phyloP scores from a whole-genome alignment of 352 stramenopile species.

The Globisporangium cystogenes region DNA sequence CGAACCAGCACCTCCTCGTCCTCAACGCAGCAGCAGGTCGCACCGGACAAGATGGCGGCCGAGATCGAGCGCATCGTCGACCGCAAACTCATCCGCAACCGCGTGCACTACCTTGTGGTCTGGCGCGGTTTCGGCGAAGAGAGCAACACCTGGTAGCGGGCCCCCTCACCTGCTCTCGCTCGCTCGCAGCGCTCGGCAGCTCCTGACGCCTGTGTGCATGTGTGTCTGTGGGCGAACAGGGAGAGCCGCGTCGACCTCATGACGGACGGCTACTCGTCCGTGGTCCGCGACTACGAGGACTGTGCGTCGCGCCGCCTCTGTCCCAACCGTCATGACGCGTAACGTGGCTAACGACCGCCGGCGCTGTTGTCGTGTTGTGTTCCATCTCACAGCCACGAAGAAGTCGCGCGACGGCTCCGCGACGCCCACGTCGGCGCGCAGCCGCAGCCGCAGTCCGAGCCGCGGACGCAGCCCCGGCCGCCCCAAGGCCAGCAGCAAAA shows the following conservation, averaged over 20 bases:
- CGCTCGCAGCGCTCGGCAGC: too few species aligned
- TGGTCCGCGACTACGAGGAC: slow-evolving; percentile 72
- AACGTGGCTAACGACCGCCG: background rate
- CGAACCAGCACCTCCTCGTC: too few species aligned
- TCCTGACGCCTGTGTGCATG: background rate
- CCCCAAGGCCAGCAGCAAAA: slow-evolving; percentile 17
- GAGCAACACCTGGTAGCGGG: slow-evolving; percentile 75
- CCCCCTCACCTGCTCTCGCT: background rate
- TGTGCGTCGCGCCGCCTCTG: slow-evolving; percentile 17
- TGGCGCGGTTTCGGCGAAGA: slow-evolving; percentile 78
- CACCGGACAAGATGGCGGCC: slow-evolving; percentile 32
- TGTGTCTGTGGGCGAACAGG: slow-evolving; percentile 22
- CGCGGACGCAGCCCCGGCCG: slow-evolving; percentile 35
- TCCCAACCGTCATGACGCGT: background rate
- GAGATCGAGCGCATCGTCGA: slow-evolving; percentile 81
- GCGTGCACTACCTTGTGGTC: slow-evolving; percentile 81
- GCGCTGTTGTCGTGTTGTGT: background rate
- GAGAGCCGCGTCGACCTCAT: slow-evolving; percentile 80
- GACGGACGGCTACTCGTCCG: slow-evolving; percentile 61
- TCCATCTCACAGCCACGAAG: slow-evolving; percentile 48
- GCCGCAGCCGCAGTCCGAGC: slow-evolving; percentile 37
- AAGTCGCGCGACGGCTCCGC: slow-evolving; percentile 26
- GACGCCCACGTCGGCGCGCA: slow-evolving; percentile 20
- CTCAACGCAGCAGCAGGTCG: too few species aligned
- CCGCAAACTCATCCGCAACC: slow-evolving; percentile 70